Percentiles rank a stretch among this genome's conserved stretches.
Evolutionary conservation across 768 basidiomycete genomes (phyloP).

Genomic region (Boletus coccyginus): DNA sequence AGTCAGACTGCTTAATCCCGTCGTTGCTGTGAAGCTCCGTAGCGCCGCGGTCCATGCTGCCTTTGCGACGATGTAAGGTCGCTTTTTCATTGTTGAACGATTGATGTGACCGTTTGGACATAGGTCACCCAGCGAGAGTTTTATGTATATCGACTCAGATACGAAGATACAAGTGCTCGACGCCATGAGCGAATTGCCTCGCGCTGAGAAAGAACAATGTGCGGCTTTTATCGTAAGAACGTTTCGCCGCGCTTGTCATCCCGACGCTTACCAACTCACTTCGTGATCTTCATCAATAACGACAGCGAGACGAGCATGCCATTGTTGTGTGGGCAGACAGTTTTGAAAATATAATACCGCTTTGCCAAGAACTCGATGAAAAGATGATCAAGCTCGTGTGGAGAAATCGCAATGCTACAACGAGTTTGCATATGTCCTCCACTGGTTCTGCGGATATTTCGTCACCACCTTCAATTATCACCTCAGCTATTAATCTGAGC

Average conservation of each 20-base stretch:
- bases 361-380: constrained; percentile 67
- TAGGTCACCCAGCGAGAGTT: constrained; percentile 52
- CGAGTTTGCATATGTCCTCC: constrained; percentile 25
- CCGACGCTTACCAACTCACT: background rate
- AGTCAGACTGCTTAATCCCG: constrained; percentile 70
- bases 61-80: constrained; percentile 58
- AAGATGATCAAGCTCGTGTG: constrained; percentile 83
- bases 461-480: constrained; percentile 41
- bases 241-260: background rate
- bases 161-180: constrained; percentile 87
- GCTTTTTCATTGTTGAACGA: background rate
- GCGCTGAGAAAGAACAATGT: constrained; percentile 88
- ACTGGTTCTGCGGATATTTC: constrained; percentile 34
- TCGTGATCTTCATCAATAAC: background rate
- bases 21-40: constrained; percentile 78
- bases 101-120: background rate
- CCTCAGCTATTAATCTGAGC: constrained; percentile 52
- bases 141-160: constrained; percentile 69
- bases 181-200: constrained; percentile 60
- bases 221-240: constrained; percentile 78
- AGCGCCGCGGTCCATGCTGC: constrained; percentile 82
- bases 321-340: constrained; percentile 83
- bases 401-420: constrained; percentile 40
- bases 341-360: constrained; percentile 72
- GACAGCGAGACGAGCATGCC: constrained; percentile 75